Evolutionary conservation across 441 rosid species (phyloP), one percentile per base, ranked within the genome.

Genomic region (Biscutella laevigata): DNA sequence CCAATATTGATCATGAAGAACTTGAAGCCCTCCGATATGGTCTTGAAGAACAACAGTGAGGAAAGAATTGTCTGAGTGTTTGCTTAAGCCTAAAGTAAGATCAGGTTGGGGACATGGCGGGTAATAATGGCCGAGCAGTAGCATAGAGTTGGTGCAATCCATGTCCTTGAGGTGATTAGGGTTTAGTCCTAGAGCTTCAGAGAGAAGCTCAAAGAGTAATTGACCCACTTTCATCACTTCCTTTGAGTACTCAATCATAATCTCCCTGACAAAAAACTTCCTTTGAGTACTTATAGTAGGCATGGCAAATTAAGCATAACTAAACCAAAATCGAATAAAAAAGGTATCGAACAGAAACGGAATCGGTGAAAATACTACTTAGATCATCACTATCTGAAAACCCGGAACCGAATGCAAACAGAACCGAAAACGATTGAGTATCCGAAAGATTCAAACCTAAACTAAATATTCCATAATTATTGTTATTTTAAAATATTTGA

Each of bases 71-170:
- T 68, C 68, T 0, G 69, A 56, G 34, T 68, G 72, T 36, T 59
- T 62, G 21, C 35, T 51, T 29, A 39, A 73, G 21, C 82, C 91
- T 26, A 77, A 9, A 10, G 91, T 77, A 33, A 77, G 47, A 30
- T 81, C 71, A 1, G 92, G 89, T 33, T 83, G 70, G 0, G 87
- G 89, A 35, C 95, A 88, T 0, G 70, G 60, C 0, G 88, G 94
- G 61, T 81, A 75, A 47, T 85, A 83, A 62, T 83, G 77, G 51
- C 76, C 35, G 4, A 83, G n/a, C 7, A 72, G 4, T 1, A 8
- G 0, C 8, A 77, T 50, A 0, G 84, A 77, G 2, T 72, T 64
- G 0, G 39, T 48, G 53, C 88, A 79, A 0, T 61, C 79, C 57
- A 86, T 74, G 37, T 64, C 76, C 50, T 59, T 57, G 32, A 80